These are phyloP conservation scores for Colletotrichum nymphaeae DNA, from an alignment of 2,329 filamentous ascomycete genomes.

Conservation along the genomic window DNA sequence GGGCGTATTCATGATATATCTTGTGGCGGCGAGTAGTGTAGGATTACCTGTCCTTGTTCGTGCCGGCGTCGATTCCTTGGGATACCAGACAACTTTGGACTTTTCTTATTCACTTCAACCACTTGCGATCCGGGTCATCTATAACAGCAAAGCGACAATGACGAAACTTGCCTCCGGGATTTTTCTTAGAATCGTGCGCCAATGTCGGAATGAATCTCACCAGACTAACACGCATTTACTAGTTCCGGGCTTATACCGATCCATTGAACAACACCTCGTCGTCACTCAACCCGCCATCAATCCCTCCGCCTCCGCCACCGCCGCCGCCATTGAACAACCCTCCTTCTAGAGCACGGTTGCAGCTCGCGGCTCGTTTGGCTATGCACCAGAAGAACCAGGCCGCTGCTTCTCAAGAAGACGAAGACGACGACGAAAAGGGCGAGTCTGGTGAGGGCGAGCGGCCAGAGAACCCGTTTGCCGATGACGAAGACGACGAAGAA, in stretches of 20 bases:
- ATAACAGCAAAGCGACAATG: slow-evolving; percentile 16
- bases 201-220: not conserved
- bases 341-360: slow-evolving; percentile 86
- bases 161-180: slow-evolving; percentile 26
- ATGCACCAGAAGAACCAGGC: slow-evolving; percentile 75
- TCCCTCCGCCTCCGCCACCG: slow-evolving; percentile 71
- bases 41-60: slow-evolving; percentile 27
- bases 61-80: slow-evolving; percentile 32
- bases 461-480: slow-evolving; percentile 65
- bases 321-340: slow-evolving; percentile 86
- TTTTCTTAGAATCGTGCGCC: not conserved
- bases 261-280: slow-evolving; percentile 59
- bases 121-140: not conserved
- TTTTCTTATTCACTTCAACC: slow-evolving; percentile 24
- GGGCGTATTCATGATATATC: slow-evolving; percentile 16
- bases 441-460: slow-evolving; percentile 37
- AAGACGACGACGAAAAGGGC: slow-evolving; percentile 46
- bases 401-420: slow-evolving; percentile 53
- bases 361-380: slow-evolving; percentile 88
- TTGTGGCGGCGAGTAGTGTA: slow-evolving; percentile 32
- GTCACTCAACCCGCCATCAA: slow-evolving; percentile 67
- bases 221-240: slow-evolving; percentile 32
- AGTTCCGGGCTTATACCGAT: slow-evolving; percentile 72
- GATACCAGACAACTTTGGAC: slow-evolving; percentile 35
- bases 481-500: slow-evolving; percentile 62